These are phyloP conservation scores for Artemisia annua DNA, from an alignment of 129 eudicot genomes.

Conservation along the genomic window DNA sequence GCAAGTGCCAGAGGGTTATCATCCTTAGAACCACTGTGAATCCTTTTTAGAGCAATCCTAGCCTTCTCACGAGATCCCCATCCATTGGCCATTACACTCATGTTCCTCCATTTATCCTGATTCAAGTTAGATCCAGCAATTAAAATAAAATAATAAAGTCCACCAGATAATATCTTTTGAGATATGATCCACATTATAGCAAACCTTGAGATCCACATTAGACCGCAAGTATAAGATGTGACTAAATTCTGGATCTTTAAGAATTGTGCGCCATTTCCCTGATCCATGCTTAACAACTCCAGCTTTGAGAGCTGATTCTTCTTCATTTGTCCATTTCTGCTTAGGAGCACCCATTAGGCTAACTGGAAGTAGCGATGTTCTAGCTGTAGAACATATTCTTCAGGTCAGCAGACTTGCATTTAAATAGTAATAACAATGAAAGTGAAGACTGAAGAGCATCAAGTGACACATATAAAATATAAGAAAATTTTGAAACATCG, in stretches of 20 bases:
- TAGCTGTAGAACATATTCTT: conserved; percentile 25
- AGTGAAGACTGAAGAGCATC: background rate
- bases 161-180: background rate
- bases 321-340: conserved; percentile 97
- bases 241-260: conserved; percentile 93
- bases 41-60: conserved; percentile 74
- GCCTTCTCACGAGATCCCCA: conserved; percentile 91
- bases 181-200: background rate
- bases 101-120: conserved; percentile 98
- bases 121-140: conserved; percentile 15
- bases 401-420: background rate
- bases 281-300: conserved; percentile 96
- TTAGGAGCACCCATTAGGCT: conserved; percentile 88
- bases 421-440: background rate
- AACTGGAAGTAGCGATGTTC: conserved; percentile 9
- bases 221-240: conserved; percentile 79
- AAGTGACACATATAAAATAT: background rate
- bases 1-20: conserved; percentile 54
- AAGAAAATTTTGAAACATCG: background rate
- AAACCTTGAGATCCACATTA: conserved; percentile 94
- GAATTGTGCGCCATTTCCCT: conserved; percentile 98
- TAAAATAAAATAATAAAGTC: background rate
- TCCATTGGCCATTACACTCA: conserved; percentile 98
- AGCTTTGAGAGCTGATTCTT: conserved; percentile 97
- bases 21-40: conserved; percentile 55